Evolutionary conservation across 225 moss, liverwort and hornwort species (phyloP).

Genomic region (Takakia lepidozioides): DNA sequence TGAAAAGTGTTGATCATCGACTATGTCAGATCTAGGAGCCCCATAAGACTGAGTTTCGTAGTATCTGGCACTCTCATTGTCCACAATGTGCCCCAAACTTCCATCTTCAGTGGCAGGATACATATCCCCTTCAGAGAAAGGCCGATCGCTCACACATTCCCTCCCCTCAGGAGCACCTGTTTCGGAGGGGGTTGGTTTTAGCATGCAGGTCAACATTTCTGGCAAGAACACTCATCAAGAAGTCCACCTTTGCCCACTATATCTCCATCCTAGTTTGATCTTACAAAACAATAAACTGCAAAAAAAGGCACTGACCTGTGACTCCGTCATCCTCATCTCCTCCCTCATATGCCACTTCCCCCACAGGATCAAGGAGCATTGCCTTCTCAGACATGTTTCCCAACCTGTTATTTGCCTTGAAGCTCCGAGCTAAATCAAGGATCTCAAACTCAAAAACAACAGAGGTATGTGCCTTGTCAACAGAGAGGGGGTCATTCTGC

Average conservation of each 20-base stretch:
- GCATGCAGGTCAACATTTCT: too few species aligned
- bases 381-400: too few species aligned
- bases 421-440: too few species aligned
- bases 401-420: too few species aligned
- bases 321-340: slow-evolving; percentile 52
- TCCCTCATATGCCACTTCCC: slow-evolving; percentile 60
- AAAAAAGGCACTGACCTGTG: too few species aligned
- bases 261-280: too few species aligned
- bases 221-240: too few species aligned
- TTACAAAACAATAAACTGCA: too few species aligned
- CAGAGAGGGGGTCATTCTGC: slow-evolving; percentile 6
- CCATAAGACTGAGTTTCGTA: slow-evolving; percentile 40
- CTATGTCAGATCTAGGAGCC: slow-evolving; percentile 10
- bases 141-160: slow-evolving; percentile 9
- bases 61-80: slow-evolving; percentile 44
- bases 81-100: slow-evolving; percentile 10
- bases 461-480: slow-evolving; percentile 2
- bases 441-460: too few species aligned
- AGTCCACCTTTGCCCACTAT: too few species aligned
- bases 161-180: neutral
- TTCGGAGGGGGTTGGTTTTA: too few species aligned
- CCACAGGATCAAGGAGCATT: slow-evolving; percentile 9
- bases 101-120: slow-evolving; percentile 3
- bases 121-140: slow-evolving; percentile 5
- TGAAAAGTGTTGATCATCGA: slow-evolving; percentile 22